phyloP scores from a whole-genome alignment of 2,329 filamentous ascomycete genomes.

The Arachnopeziza araneosa region DNA sequence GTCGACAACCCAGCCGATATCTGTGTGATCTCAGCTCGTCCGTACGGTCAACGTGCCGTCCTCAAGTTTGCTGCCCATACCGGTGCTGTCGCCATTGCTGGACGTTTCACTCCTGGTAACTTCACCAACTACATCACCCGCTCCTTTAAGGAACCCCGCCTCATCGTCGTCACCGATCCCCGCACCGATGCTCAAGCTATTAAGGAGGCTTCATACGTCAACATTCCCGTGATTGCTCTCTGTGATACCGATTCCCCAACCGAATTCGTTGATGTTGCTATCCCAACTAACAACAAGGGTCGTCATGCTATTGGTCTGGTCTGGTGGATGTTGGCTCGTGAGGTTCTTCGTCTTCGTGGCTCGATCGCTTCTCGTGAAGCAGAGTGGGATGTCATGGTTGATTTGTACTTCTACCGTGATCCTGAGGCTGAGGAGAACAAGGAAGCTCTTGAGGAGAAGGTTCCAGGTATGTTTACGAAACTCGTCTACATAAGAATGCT shows the following conservation, averaged over 20 bases:
- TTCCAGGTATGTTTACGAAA: slow-evolving; percentile 6
- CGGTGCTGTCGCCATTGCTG: slow-evolving; percentile 94
- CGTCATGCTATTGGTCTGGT: slow-evolving; percentile 96
- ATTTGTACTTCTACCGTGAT: slow-evolving; percentile 99
- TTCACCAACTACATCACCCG: slow-evolving; percentile 99
- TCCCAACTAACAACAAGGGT: slow-evolving; percentile 99
- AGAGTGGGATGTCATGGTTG: slow-evolving; percentile 98
- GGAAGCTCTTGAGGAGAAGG: slow-evolving; percentile 76
- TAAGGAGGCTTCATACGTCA: slow-evolving; percentile 99
- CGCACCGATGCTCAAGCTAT: slow-evolving; percentile 99
- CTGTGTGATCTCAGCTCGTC: slow-evolving; percentile 98
- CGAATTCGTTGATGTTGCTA: slow-evolving; percentile 99
- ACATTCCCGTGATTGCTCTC: slow-evolving; percentile 99
- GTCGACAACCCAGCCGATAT: slow-evolving; percentile 99
- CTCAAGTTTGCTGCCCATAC: slow-evolving; percentile 99
- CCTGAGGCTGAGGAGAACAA: slow-evolving; percentile 99
- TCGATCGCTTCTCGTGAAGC: slow-evolving; percentile 94
- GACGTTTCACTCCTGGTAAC: slow-evolving; percentile 99
- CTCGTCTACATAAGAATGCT: not conserved
- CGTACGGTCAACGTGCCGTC: slow-evolving; percentile 98
- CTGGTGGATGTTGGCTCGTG: slow-evolving; percentile 99
- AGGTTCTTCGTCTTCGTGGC: slow-evolving; percentile 97
- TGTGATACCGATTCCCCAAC: slow-evolving; percentile 99
- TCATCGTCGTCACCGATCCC: slow-evolving; percentile 98
- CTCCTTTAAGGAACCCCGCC: slow-evolving; percentile 99